Evolutionary conservation across 371 early-diverging fungal species (phyloP), one percentile per base, ranked within the genome.

Genomic region (Capillidium rhysosporum): DNA sequence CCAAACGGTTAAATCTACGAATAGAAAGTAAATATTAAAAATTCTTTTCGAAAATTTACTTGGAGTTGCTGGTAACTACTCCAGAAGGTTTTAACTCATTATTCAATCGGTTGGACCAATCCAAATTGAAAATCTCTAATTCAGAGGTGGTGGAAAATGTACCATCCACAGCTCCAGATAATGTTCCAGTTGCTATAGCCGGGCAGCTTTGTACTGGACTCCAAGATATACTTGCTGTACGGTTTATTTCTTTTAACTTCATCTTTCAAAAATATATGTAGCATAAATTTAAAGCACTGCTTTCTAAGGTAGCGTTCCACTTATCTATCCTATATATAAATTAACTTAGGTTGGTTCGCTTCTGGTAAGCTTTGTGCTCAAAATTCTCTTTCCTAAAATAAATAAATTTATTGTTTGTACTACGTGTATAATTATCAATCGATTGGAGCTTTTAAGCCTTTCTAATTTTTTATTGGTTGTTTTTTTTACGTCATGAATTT

Each of bases 91-190:
- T 62, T 25, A 65, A 53, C 29, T 65, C 57, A 49, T 56, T 56
- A 57, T 63, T 46, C 2, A 14, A 12, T 38, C 21, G 10, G 16
- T 14, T 51, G 10, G 51, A 7, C 51, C 51, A 64, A 59, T 81
- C 78, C 34, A 91, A 76, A 56, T 79, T 75, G 62, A 86, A 91
- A 41, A 97, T 66, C 65, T 94, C 93, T 39, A 97, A 77, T 63
- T 84, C 83, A 3, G 94, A 81, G 45, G 81, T 76, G 66, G 84
- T 88, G 49, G 85, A 86, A 62, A 97, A 97, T 16, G 86, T 80
- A 45, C 89, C 92, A 69, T 94, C 95, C 54, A 97, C 72, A 26
- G 98, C 92, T 24, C 98, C 98, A 8, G 95, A 89, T 29, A 89
- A 91, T 25, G 93, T 90, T 54, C 93, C 98, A 14, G 83, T 72